phyloP scores from a whole-genome alignment of 108 stramenopile species.

The Nitzschia inconspicua region DNA sequence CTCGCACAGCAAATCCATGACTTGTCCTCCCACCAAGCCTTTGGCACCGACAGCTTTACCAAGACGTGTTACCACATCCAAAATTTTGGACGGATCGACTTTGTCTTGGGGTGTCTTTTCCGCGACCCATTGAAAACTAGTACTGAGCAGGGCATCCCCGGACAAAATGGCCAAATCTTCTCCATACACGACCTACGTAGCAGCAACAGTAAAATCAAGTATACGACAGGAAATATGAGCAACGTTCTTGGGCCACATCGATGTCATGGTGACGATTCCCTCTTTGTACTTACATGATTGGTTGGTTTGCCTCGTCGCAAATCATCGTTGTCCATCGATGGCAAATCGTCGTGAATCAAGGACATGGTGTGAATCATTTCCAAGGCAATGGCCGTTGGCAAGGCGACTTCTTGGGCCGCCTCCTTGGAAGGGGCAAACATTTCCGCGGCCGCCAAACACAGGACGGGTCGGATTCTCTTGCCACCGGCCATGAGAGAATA shows the following conservation, averaged over 20 bases:
- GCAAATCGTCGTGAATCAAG: constrained; percentile 96
- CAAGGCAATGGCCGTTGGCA: constrained; percentile 91
- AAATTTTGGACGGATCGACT: constrained; percentile 67
- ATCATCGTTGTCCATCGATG: constrained; percentile 95
- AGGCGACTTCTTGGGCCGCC: constrained; percentile 67
- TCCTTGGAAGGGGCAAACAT: constrained; percentile 72
- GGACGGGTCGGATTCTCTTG: constrained; percentile 92
- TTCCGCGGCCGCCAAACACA: constrained; percentile 91
- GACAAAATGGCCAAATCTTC: constrained; percentile 96
- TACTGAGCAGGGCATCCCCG: constrained; percentile 82
- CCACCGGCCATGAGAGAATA: constrained; percentile 96
- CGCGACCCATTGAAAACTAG: constrained; percentile 76
- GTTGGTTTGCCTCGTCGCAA: constrained; percentile 91
- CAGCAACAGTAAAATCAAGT: not conserved
- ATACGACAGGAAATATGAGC: not conserved
- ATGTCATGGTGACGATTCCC: too few relatives aligned
- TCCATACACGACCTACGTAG: constrained; percentile 81
- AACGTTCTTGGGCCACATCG: not conserved
- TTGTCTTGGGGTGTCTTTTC: constrained; percentile 56
- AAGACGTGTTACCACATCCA: constrained; percentile 87
- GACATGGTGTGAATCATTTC: constrained; percentile 99
- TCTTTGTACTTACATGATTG: constrained; percentile 72
- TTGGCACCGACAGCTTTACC: constrained; percentile 88
- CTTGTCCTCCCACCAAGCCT: constrained; percentile 93
- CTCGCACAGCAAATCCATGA: constrained; percentile 95